A percentile compares a stretch with the other conserved stretches of the same genome.
phyloP scores from a whole-genome alignment of 768 basidiomycete species.

The Pleurotus djamor region DNA sequence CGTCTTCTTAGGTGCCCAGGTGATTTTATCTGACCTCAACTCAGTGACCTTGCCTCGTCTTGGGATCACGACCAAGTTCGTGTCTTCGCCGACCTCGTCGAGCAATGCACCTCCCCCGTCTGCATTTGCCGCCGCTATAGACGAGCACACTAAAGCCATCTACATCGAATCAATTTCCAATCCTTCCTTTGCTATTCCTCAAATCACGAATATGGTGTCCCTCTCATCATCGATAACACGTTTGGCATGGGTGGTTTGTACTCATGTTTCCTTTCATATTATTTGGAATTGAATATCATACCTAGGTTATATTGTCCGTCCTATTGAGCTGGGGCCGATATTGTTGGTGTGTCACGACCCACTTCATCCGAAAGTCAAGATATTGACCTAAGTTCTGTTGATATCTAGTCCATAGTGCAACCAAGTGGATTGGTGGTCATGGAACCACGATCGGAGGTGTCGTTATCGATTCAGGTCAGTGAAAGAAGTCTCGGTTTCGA shows the following conservation, averaged over 20 bases:
- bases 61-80: constrained; percentile 64
- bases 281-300: background rate
- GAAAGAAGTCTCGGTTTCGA: background rate
- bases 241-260: constrained; percentile 64
- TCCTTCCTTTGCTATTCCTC: constrained; percentile 26
- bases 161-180: constrained; percentile 82
- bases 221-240: constrained; percentile 80
- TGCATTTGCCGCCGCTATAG: constrained; percentile 65
- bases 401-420: constrained; percentile 62
- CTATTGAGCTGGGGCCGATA: constrained; percentile 75
- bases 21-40: constrained; percentile 8
- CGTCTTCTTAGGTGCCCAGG: background rate
- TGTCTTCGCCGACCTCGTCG: constrained; percentile 17
- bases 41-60: constrained; percentile 66
- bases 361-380: background rate
- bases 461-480: constrained; percentile 63
- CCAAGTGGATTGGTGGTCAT: constrained; percentile 85
- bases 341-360: constrained; percentile 46
- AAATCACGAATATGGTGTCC: constrained; percentile 61
- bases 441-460: constrained; percentile 81
- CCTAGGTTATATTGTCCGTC: constrained; percentile 61
- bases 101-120: constrained; percentile 44
- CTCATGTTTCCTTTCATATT: background rate
- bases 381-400: no score
- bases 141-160: constrained; percentile 75